Evolutionary conservation across 345 rosid species (phyloP).

Genomic region (Populus euphratica): DNA sequence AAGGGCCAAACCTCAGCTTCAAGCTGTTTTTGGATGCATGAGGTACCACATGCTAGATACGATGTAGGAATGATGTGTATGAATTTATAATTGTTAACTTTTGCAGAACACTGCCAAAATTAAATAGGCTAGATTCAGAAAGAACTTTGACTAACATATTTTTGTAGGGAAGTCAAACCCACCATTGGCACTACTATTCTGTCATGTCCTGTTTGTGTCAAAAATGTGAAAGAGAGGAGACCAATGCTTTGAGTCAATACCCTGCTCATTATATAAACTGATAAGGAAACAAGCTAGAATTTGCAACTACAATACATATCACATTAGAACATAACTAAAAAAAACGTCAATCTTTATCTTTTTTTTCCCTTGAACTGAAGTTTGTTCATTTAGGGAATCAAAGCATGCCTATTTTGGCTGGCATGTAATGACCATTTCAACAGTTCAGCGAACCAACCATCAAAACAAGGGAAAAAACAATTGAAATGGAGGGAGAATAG

Average conservation of each 20-base stretch:
- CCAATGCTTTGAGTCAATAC: constrained; percentile 75
- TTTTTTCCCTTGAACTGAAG: background rate
- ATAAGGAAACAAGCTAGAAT: background rate
- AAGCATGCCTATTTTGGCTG: background rate
- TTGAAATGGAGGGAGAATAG: background rate
- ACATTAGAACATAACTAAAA: background rate
- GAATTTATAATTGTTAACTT: background rate
- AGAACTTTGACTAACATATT: background rate
- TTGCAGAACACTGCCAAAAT: background rate
- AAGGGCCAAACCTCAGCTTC: background rate
- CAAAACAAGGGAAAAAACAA: background rate
- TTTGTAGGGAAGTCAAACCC: constrained; percentile 25
- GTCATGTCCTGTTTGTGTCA: constrained; percentile 65
- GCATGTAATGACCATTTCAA: background rate
- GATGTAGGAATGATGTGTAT: background rate
- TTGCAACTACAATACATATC: background rate
- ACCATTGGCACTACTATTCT: constrained; percentile 93
- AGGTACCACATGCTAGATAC: background rate
- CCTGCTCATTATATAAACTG: constrained; percentile 33
- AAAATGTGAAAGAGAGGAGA: constrained; percentile 82
- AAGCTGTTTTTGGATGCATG: background rate
- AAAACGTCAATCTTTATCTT: background rate
- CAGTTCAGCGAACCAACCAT: too few relatives aligned
- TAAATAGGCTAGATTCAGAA: background rate
- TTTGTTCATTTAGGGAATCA: background rate